Base-by-base conservation (phyloP, 176 grass and related monocot species). In the Paspalum vaginatum region DNA sequence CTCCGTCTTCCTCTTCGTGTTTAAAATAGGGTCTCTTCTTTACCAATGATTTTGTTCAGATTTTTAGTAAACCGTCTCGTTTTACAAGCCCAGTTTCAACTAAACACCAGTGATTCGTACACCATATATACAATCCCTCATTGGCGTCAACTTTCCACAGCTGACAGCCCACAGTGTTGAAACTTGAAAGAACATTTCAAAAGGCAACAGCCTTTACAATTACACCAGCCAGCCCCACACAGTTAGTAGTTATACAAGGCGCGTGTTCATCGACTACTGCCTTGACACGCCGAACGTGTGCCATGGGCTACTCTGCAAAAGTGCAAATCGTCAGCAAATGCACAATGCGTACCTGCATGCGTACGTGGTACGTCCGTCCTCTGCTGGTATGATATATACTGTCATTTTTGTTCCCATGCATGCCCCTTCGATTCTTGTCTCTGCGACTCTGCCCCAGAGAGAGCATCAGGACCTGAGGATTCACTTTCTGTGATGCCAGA, bases 401-500 rank as follows among this genome's bases (percentile, higher is more conserved):
- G 27, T n/a, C 44, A 27, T 44, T n/a, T 78, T 6, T 11, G 15
- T 61, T 59, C 46, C 45, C 11, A 27, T 13, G 42, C n/a, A n/a
- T n/a, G n/a, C 79, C 17, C n/a, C 25, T 24, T 5, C 9, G n/a
- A n/a, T n/a, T 18, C 43, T 72, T 72, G 67, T 77, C n/a, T 81
- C 74, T 12, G 15, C n/a, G n/a, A n/a, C n/a, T n/a, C n/a, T n/a
- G n/a, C n/a, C 26, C 0, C 20, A 65, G n/a, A 17, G 6, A 24
- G 45, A 32, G 17, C 45, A 72, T 25, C 12, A 20, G 50, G 40
- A n/a, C n/a, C n/a, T n/a, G n/a, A n/a, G n/a, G n/a, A 21, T 17
- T 46, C 18, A 17, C 9, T 57, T 42, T n/a, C 8, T 13, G 17
- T 42, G 8, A 10, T 52, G 68, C 27, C 56, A 46, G n/a, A n/a